phyloP scores from a whole-genome alignment of 352 stramenopile species.

The Globisporangium recalcitrans region DNA sequence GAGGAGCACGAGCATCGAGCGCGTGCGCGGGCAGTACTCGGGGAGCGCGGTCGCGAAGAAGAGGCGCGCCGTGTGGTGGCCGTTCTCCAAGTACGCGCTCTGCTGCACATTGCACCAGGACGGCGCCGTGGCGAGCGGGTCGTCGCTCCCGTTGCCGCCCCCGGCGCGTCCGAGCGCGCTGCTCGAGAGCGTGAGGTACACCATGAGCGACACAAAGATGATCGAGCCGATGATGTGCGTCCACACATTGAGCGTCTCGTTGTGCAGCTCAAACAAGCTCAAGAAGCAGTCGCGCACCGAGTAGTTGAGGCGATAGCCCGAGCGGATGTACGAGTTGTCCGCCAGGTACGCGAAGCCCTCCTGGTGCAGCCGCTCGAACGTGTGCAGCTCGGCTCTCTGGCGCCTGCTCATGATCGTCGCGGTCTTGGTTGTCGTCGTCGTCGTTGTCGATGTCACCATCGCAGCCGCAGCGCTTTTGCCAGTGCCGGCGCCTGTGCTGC shows the following conservation, averaged over 20 bases:
- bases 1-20: conserved; percentile 20
- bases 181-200: conserved; percentile 60
- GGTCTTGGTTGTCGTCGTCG: conserved; percentile 14
- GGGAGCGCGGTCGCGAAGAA: conserved; percentile 37
- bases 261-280: conserved; percentile 85
- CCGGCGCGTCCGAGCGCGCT: conserved; percentile 27
- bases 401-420: conserved; percentile 4
- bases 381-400: conserved; percentile 38
- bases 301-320: conserved; percentile 83
- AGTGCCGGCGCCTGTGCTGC: neutral
- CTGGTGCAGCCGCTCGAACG: conserved; percentile 72
- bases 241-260: conserved; percentile 88
- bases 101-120: conserved; percentile 30
- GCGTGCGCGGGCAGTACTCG: conserved; percentile 33
- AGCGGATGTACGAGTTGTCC: conserved; percentile 86
- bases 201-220: conserved; percentile 78
- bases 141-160: neutral
- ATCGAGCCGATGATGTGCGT: conserved; percentile 83
- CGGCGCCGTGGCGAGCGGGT: conserved; percentile 13
- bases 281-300: conserved; percentile 66
- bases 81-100: conserved; percentile 34
- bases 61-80: conserved; percentile 47
- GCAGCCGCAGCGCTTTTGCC: neutral
- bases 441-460: conserved; percentile 2
- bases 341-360: conserved; percentile 78